These are phyloP conservation scores for Plantago coronopus DNA, from an alignment of 305 asterid species.

Conservation along the genomic window DNA sequence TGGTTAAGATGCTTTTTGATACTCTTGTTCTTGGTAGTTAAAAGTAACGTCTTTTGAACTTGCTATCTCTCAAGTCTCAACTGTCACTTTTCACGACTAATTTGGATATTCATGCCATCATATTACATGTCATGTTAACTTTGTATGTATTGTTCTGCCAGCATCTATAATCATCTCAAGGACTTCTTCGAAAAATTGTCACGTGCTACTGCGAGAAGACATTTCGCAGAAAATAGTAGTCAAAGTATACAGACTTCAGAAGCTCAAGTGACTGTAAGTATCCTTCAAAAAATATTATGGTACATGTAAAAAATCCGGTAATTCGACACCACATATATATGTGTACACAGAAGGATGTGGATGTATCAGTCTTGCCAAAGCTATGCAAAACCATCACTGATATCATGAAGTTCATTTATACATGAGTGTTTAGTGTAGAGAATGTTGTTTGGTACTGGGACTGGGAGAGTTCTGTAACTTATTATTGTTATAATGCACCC, in stretches of 20 bases:
- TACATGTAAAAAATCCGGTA: not conserved
- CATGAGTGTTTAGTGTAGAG: no score
- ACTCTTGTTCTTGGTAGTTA: no score
- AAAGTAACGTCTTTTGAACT: no score
- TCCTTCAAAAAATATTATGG: not conserved
- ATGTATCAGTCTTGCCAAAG: no score
- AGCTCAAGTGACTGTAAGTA: slow-evolving; percentile 23
- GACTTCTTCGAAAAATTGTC: slow-evolving; percentile 29
- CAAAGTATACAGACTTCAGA: slow-evolving; percentile 14
- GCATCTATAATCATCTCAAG: slow-evolving; percentile 36
- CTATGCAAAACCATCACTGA: no score
- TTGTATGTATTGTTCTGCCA: slow-evolving; percentile 15
- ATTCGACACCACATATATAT: not conserved
- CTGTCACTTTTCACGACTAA: not conserved
- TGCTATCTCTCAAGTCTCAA: no score
- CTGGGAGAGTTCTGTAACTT: no score
- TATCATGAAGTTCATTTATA: no score
- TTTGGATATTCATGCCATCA: slow-evolving; percentile 2
- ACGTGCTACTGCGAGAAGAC: slow-evolving; percentile 20
- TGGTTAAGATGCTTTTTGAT: no score
- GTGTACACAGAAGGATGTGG: no score
- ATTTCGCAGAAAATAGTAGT: slow-evolving; percentile 19
- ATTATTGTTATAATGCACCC: no score
- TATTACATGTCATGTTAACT: not conserved
- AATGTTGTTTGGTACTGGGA: no score